These are phyloP conservation scores for Globisporangium nodosum DNA, from an alignment of 352 stramenopile genomes.

Conservation along the genomic window DNA sequence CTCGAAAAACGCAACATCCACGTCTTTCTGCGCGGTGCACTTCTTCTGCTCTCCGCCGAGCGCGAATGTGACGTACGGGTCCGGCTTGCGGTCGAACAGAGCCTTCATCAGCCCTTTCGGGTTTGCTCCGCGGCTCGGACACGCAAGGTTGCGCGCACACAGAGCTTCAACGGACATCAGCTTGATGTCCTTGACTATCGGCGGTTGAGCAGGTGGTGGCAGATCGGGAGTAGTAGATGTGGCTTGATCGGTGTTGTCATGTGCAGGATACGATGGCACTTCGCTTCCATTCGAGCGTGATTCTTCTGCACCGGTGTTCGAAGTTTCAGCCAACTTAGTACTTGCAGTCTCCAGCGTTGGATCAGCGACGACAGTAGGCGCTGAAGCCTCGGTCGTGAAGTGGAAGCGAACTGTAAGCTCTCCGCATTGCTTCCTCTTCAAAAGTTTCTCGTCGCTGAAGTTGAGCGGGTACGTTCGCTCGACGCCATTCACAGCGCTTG, in stretches of 20 bases:
- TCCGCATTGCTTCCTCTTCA: slow-evolving; percentile 28
- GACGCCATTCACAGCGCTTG: not conserved
- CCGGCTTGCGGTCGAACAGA: slow-evolving; percentile 34
- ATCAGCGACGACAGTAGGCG: not conserved
- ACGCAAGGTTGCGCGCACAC: slow-evolving; percentile 22
- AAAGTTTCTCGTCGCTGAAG: slow-evolving; percentile 29
- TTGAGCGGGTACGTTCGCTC: slow-evolving; percentile 17
- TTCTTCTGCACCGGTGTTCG: too few species aligned
- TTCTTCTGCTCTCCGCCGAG: slow-evolving; percentile 23
- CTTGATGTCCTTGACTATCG: slow-evolving; percentile 21
- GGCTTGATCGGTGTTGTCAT: not conserved
- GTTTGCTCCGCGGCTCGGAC: slow-evolving; percentile 13
- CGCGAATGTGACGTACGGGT: slow-evolving; percentile 38
- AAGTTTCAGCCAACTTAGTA: too few species aligned
- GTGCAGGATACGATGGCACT: too few species aligned
- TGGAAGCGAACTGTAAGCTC: slow-evolving; percentile 32
- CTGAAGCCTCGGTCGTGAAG: slow-evolving; percentile 9
- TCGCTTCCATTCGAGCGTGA: too few species aligned
- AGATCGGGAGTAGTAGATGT: not conserved
- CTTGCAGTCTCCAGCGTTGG: not conserved
- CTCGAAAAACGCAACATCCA: slow-evolving; percentile 39
- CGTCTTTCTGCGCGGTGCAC: slow-evolving; percentile 28
- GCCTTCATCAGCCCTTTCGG: slow-evolving; percentile 31
- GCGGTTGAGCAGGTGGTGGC: not conserved
- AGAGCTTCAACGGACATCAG: slow-evolving; percentile 31